Evolutionary conservation across 257 asterid species (phyloP).

Genomic region (Verbena officinalis): DNA sequence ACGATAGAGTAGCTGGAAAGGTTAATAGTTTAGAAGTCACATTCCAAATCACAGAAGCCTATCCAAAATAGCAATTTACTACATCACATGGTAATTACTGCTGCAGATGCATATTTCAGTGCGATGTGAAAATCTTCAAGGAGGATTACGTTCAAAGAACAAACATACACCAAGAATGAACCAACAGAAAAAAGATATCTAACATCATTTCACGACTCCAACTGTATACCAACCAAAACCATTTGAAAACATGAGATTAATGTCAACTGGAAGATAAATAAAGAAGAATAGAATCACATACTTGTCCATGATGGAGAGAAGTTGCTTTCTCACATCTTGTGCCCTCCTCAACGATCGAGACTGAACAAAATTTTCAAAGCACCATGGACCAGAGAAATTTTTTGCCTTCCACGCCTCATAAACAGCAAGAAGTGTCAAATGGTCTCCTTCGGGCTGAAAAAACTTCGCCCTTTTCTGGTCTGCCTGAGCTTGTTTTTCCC

Average conservation of each 20-base stretch:
- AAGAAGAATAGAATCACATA: slow-evolving; percentile 36
- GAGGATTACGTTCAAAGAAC: slow-evolving; percentile 12
- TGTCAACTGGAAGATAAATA: slow-evolving; percentile 6
- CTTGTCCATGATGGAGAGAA: slow-evolving; percentile 91
- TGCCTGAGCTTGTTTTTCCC: slow-evolving; percentile 97
- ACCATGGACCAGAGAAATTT: slow-evolving; percentile 91
- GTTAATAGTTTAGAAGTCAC: not conserved
- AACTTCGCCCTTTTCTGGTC: slow-evolving; percentile 91
- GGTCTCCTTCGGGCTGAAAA: slow-evolving; percentile 95
- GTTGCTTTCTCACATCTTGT: slow-evolving; percentile 88
- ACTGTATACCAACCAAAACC: slow-evolving; percentile 18
- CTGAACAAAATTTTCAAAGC: slow-evolving; percentile 93
- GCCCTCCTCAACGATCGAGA: slow-evolving; percentile 84
- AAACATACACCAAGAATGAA: not conserved
- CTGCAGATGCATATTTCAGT: too few relatives aligned
- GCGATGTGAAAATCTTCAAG: slow-evolving; percentile 8
- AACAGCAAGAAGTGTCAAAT: slow-evolving; percentile 86
- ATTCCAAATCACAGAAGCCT: not conserved
- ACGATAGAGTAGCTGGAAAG: not conserved
- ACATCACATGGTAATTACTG: slow-evolving; percentile 2
- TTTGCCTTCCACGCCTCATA: slow-evolving; percentile 97
- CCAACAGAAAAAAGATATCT: slow-evolving; percentile 13
- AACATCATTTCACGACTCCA: slow-evolving; percentile 21
- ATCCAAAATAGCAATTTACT: not conserved
- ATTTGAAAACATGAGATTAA: slow-evolving; percentile 9